These are phyloP conservation scores for Letharia columbiana DNA, from an alignment of 495 filamentous ascomycete species.

Conservation along the genomic window DNA sequence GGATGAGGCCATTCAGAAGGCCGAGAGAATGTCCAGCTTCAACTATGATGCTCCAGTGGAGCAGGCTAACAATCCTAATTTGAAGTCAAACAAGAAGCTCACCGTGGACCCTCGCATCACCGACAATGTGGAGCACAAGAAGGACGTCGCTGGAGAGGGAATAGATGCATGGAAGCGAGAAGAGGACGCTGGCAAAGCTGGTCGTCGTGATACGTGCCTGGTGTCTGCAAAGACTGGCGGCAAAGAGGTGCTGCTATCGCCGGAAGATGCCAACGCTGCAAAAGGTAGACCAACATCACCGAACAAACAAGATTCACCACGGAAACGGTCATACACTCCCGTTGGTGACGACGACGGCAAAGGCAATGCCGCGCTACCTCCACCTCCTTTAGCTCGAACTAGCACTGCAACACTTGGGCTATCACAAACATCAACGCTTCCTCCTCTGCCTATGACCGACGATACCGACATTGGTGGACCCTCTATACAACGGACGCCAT, in stretches of 20 bases:
- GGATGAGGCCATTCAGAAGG: slow-evolving; percentile 52
- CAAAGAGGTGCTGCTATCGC: slow-evolving; percentile 55
- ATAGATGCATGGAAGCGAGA: slow-evolving; percentile 57
- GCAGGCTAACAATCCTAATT: slow-evolving; percentile 52
- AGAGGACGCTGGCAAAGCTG: slow-evolving; percentile 44
- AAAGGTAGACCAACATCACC: slow-evolving; percentile 39
- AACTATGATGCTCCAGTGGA: slow-evolving; percentile 78
- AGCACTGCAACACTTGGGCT: slow-evolving; percentile 50
- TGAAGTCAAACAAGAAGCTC: slow-evolving; percentile 49
- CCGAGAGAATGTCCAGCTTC: slow-evolving; percentile 62
- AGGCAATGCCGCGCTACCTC: slow-evolving; percentile 41
- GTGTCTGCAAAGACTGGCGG: slow-evolving; percentile 35
- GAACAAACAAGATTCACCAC: slow-evolving; percentile 52
- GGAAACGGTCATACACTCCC: slow-evolving; percentile 28
- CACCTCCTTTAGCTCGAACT: slow-evolving; percentile 38
- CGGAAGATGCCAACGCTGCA: slow-evolving; percentile 11
- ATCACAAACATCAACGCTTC: slow-evolving; percentile 53
- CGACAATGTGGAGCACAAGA: slow-evolving; percentile 54
- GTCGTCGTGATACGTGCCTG: slow-evolving; percentile 60
- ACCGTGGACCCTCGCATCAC: slow-evolving; percentile 57
- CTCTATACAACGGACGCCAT: slow-evolving; percentile 39
- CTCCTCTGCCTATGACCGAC: slow-evolving; percentile 55
- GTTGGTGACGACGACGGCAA: slow-evolving; percentile 34
- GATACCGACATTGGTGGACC: slow-evolving; percentile 77
- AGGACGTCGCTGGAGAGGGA: slow-evolving; percentile 72